Conservation (phyloP, 768 basidiomycete genomes). For the Candolleomyces efflorescens region DNA sequence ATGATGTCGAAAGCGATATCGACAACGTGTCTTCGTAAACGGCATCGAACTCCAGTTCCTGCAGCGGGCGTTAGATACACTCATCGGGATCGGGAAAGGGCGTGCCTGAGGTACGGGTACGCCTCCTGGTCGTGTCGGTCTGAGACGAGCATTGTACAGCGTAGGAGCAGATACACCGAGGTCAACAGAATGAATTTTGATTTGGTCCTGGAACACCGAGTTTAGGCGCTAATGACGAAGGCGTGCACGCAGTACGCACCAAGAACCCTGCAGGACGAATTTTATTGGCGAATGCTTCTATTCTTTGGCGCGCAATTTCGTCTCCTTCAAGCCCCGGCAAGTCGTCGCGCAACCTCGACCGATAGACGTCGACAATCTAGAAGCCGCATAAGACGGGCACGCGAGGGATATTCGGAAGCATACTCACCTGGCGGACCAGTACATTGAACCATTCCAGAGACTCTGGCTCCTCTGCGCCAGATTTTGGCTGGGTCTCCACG, state of each 20-base stretch:
- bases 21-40: slow-evolving; percentile 82
- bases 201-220: slow-evolving; percentile 58
- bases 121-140: slow-evolving; percentile 12
- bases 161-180: slow-evolving; percentile 79
- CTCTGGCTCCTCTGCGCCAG: slow-evolving; percentile 41
- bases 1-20: slow-evolving; percentile 78
- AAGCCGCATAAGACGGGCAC: slow-evolving; percentile 1
- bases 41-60: slow-evolving; percentile 83
- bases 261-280: slow-evolving; percentile 67
- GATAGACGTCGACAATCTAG: slow-evolving; percentile 70
- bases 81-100: background rate
- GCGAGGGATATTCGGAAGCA: background rate
- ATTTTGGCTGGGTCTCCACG: slow-evolving; percentile 16
- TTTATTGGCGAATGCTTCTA: slow-evolving; percentile 80
- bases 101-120: slow-evolving; percentile 14
- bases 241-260: slow-evolving; percentile 34
- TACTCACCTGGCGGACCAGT: slow-evolving; percentile 70
- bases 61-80: slow-evolving; percentile 10
- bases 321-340: slow-evolving; percentile 70
- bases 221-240: slow-evolving; percentile 1
- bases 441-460: slow-evolving; percentile 91
- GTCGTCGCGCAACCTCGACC: slow-evolving; percentile 71
- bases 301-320: slow-evolving; percentile 72
- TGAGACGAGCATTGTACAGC: slow-evolving; percentile 64
- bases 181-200: slow-evolving; percentile 80